Base-by-base conservation (phyloP, 495 filamentous ascomycete species). In the Lepidopterella palustris region DNA sequence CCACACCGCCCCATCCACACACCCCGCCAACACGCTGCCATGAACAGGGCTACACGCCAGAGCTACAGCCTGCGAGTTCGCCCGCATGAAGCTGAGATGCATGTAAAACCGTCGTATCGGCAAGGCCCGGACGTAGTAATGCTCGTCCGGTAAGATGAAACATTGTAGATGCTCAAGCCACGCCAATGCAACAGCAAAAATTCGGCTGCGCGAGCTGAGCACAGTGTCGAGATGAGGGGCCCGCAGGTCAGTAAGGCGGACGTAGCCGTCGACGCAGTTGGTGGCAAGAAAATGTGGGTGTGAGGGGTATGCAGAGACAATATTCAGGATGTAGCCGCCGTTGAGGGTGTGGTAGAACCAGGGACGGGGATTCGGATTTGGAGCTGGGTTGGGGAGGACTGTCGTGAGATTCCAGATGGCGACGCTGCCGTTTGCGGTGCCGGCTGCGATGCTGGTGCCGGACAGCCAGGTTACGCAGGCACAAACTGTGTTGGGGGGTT, bases 381-480 rank as follows among this genome's bases (percentile, higher is more conserved):
- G 23, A 21, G 27, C 39, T 27, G n/a, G 5, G 32, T 25, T 18
- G 4, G 24, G 48, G 3, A 39, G 24, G 24, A 27, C 11, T 13
- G 69, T 53, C 68, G 67, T 18, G 60, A 69, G 54, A 84, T 81
- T 66, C 78, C 79, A 88, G 51, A 83, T 70, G 2, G 78, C 80
- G 13, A 87, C 74, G 57, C 72, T 79, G 26, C 86, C 86, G 58
- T 82, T 80, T n/a, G 83, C 77, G 52, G 79, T 82, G 28, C 83
- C 83, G 15, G 80, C 79, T n/a, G 80, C 81, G 52, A 89, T 73
- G 48, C 81, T 74, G 47, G 74, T 81, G 9, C 75, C 71, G 3
- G 84, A 85, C 23, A 87, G 71, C 86, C 86, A 89, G 53, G 78
- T 69, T 32, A 87, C 54, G 59, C 76, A 82, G 11, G 84, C 85